A percentile compares a stretch with the other conserved stretches of the same genome.
phyloP scores from a whole-genome alignment of 345 rosid genomes.

The Linum tenue region DNA sequence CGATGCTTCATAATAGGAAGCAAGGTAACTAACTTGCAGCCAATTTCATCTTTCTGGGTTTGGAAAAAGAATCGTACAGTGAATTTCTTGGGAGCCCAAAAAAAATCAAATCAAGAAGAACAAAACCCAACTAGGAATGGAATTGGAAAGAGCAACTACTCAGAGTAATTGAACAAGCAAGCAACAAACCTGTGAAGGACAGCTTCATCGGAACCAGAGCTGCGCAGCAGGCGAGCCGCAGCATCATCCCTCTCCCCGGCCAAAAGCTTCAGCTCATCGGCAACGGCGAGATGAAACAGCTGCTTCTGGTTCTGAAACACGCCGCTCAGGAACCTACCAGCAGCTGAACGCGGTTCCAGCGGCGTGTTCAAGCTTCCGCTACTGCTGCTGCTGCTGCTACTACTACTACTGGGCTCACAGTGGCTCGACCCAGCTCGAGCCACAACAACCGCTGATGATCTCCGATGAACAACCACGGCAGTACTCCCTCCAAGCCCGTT shows the following conservation, averaged over 20 bases:
- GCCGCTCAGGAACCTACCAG: slow-evolving; percentile 54
- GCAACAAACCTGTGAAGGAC: slow-evolving; percentile 60
- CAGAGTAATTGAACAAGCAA: too few species aligned
- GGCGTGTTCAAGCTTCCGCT: slow-evolving; percentile 60
- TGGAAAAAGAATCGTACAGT: too few species aligned
- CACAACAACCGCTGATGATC: slow-evolving; percentile 8
- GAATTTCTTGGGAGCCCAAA: too few species aligned
- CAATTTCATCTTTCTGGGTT: too few species aligned
- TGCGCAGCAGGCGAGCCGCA: slow-evolving; percentile 43
- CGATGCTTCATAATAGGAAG: too few species aligned
- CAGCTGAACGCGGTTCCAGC: slow-evolving; percentile 53
- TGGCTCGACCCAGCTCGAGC: slow-evolving; percentile 60
- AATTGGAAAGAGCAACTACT: too few species aligned
- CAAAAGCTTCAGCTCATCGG: slow-evolving; percentile 62
- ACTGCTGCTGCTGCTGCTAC: slow-evolving; percentile 24
- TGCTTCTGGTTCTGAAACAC: slow-evolving; percentile 70
- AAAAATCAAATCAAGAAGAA: too few species aligned
- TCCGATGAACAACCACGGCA: neutral
- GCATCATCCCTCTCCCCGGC: slow-evolving; percentile 58
- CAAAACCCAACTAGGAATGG: too few species aligned
- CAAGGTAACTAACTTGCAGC: too few species aligned
- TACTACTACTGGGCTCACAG: slow-evolving; percentile 44
- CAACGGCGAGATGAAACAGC: slow-evolving; percentile 60
- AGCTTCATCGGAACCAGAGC: slow-evolving; percentile 65
- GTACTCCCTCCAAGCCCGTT: slow-evolving; percentile 5